These are phyloP conservation scores for Pichia sp. DNA, from an alignment of 1,139 yeast genomes.

Conservation along the genomic window DNA sequence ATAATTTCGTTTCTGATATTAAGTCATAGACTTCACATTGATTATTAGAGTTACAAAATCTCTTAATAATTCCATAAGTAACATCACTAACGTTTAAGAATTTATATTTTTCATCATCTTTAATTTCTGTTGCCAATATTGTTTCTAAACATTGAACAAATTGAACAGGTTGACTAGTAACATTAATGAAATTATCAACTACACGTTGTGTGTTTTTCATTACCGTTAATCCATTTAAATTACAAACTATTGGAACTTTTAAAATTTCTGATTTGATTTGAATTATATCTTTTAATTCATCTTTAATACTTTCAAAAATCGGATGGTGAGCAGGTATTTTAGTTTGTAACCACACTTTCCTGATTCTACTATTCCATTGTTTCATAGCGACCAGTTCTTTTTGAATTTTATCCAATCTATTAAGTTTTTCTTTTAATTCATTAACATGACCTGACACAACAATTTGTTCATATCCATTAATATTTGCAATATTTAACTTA, in stretches of 20 bases:
- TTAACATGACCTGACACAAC: conserved; percentile 29
- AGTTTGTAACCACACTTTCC: conserved; percentile 25
- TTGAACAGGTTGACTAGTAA: conserved; percentile 29
- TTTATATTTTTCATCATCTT: conserved; percentile 10
- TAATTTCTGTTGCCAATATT: neutral
- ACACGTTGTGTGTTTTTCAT: conserved; percentile 17
- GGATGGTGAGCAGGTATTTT: conserved; percentile 31
- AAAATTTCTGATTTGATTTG: conserved; percentile 10
- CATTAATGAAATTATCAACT: conserved; percentile 25
- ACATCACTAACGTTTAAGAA: conserved; percentile 29
- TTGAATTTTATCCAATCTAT: conserved; percentile 14
- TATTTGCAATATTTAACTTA: conserved; percentile 27
- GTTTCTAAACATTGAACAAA: conserved; percentile 29
- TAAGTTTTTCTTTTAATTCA: conserved; percentile 16
- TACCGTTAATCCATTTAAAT: conserved; percentile 25
- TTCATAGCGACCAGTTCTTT: conserved; percentile 14
- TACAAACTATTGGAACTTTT: conserved; percentile 26
- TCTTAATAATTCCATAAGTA: conserved; percentile 25
- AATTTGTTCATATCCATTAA: conserved; percentile 32
- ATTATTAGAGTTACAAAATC: conserved; percentile 21
- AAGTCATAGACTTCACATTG: conserved; percentile 14
- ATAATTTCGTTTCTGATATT: conserved; percentile 1
- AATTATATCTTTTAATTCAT: conserved; percentile 18
- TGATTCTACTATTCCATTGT: conserved; percentile 24
- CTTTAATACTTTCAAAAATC: conserved; percentile 23